phyloP scores from a whole-genome alignment of 495 filamentous ascomycete genomes.

The Xylaria nigripes region DNA sequence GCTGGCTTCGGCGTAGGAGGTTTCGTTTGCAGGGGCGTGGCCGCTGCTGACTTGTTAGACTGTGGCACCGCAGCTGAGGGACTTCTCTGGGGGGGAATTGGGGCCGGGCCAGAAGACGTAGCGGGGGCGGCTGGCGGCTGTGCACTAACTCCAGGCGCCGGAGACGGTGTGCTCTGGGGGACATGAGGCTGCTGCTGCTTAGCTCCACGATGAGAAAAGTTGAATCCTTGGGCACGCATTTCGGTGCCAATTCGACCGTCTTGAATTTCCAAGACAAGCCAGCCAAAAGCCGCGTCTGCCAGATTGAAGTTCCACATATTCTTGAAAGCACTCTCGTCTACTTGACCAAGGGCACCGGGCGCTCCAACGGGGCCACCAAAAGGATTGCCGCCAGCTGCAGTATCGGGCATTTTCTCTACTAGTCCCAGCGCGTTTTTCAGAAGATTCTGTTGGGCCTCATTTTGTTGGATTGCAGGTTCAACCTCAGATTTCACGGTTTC shows the following conservation, averaged over 20 bases:
- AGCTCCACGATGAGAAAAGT: conserved; percentile 84
- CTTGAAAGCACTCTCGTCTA: conserved; percentile 99
- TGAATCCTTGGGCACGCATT: conserved; percentile 98
- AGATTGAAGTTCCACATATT: conserved; percentile 99
- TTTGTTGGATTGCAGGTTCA: conserved; percentile 82
- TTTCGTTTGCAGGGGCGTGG: conserved; percentile 42
- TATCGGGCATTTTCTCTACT: conserved; percentile 91
- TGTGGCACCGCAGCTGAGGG: conserved; percentile 29
- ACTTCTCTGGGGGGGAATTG: conserved; percentile 29
- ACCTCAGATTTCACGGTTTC: conserved; percentile 96
- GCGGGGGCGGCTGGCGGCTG: conserved; percentile 33
- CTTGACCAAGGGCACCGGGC: conserved; percentile 65
- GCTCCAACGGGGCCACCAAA: conserved; percentile 83
- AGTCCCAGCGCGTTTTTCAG: conserved; percentile 83
- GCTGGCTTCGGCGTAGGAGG: conserved; percentile 45
- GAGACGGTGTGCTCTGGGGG: conserved; percentile 28
- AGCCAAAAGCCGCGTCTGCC: conserved; percentile 95
- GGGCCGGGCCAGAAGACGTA: conserved; percentile 25
- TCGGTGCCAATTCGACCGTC: conserved; percentile 92
- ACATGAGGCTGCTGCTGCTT: conserved; percentile 42
- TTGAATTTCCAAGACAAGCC: conserved; percentile 88
- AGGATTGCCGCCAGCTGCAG: conserved; percentile 90
- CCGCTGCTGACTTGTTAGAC: conserved; percentile 25
- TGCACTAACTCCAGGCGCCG: conserved; percentile 26
- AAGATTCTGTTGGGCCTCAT: conserved; percentile 84